phyloP scores from a whole-genome alignment of 2,329 filamentous ascomycete genomes.

The Pseudogymnoascus sp. region DNA sequence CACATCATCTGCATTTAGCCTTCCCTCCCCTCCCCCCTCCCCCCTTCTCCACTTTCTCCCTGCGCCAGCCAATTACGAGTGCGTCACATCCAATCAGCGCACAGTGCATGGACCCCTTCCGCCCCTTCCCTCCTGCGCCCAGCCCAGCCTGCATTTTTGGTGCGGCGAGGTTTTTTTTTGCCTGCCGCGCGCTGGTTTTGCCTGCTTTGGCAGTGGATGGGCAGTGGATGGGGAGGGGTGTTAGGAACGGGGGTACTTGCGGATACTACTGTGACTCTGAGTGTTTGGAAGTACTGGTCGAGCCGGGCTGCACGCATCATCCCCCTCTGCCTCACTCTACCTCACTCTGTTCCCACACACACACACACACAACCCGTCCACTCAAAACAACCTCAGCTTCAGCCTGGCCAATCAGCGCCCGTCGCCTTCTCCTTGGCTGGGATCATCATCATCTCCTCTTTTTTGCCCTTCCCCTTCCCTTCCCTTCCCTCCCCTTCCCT shows the following conservation, averaged over 20 bases:
- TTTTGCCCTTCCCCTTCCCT: background rate
- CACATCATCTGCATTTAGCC: slow-evolving; percentile 3
- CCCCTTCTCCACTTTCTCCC: background rate
- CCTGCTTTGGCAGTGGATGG: background rate
- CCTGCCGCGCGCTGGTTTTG: no score
- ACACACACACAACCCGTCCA: background rate
- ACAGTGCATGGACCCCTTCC: background rate
- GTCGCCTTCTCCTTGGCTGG: background rate
- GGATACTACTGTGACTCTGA: background rate
- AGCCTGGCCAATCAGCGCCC: background rate
- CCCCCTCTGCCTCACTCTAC: no score
- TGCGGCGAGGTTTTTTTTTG: background rate
- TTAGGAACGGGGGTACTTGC: background rate
- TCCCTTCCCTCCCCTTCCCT: background rate
- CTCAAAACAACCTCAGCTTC: background rate
- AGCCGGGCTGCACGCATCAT: no score
- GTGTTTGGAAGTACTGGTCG: background rate
- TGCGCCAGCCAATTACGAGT: background rate
- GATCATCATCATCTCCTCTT: background rate
- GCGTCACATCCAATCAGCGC: background rate
- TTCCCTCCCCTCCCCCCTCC: background rate
- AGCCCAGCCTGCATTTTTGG: no score
- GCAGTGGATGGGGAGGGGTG: no score
- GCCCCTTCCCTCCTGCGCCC: no score
- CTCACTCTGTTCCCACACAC: no score